phyloP scores from a whole-genome alignment of 306 rosid species.

The Vigna hirtella region DNA sequence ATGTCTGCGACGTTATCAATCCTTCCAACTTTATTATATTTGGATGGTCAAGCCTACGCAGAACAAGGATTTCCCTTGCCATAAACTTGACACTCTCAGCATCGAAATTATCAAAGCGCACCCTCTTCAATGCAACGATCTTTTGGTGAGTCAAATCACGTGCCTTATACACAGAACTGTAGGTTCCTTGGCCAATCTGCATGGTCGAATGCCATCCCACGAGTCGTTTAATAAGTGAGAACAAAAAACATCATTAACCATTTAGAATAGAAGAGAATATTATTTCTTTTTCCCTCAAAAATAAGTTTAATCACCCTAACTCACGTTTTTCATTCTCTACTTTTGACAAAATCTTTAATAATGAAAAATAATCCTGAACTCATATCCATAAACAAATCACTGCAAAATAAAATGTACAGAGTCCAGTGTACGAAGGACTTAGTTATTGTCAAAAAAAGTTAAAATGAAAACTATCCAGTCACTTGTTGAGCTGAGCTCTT shows the following conservation, averaged over 20 bases:
- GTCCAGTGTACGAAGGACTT: too few relatives aligned
- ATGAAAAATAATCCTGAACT: constrained; percentile 2
- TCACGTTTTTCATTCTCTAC: neutral
- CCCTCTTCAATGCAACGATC: constrained; percentile 87
- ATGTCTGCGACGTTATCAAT: constrained; percentile 73
- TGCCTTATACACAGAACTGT: constrained; percentile 92
- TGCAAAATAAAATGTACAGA: constrained; percentile 8
- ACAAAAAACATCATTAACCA: neutral
- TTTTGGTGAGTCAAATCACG: constrained; percentile 67
- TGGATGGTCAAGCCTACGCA: constrained; percentile 93
- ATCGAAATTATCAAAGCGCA: constrained; percentile 89
- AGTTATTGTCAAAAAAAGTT: too few relatives aligned
- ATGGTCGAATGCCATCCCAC: constrained; percentile 44
- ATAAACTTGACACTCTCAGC: constrained; percentile 90
- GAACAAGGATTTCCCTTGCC: constrained; percentile 93
- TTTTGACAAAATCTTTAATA: neutral
- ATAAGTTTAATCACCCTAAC: constrained; percentile 21
- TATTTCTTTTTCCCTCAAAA: constrained; percentile 4
- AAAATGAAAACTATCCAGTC: too few relatives aligned
- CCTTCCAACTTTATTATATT: constrained; percentile 90
- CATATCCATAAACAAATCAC: neutral
- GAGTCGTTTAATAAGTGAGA: constrained; percentile 18
- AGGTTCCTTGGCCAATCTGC: constrained; percentile 99
- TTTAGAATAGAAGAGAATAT: constrained; percentile 3
- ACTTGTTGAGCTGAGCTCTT: too few relatives aligned